Evolutionary conservation across 768 basidiomycete species (phyloP).

Genomic region (Pholiota microspora): DNA sequence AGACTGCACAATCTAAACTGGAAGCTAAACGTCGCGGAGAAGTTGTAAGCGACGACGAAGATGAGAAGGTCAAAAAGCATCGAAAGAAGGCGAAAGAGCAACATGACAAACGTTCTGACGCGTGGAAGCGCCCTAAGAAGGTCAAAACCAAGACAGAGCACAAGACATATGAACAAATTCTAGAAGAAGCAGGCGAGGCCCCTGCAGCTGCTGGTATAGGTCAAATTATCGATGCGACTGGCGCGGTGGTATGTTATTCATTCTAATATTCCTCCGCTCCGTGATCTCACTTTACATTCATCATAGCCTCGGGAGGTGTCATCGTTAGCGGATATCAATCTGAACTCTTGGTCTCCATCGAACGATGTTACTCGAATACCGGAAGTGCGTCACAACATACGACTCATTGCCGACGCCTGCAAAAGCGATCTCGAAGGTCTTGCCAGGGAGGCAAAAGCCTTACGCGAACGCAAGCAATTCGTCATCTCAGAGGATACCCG

Average conservation of each 20-base stretch:
- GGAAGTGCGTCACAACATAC: constrained; percentile 95
- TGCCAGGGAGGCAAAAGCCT: constrained; percentile 82
- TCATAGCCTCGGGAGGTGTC: constrained; percentile 81
- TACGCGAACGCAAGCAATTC: constrained; percentile 78
- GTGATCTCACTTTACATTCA: constrained; percentile 1
- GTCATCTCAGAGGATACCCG: constrained; percentile 68
- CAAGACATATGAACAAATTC: constrained; percentile 95
- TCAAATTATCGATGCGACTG: constrained; percentile 92
- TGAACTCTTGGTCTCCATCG: constrained; percentile 82
- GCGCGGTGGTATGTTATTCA: constrained; percentile 74
- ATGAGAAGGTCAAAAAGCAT: constrained; percentile 43
- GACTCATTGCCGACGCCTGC: constrained; percentile 80
- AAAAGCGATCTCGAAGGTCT: constrained; percentile 85
- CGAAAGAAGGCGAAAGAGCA: constrained; percentile 54
- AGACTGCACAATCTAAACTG: constrained; percentile 78
- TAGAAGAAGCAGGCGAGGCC: constrained; percentile 81
- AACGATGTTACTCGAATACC: constrained; percentile 88
- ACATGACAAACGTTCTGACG: constrained; percentile 64
- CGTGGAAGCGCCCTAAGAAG: constrained; percentile 87
- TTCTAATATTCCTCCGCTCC: constrained; percentile 4
- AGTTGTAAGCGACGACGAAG: constrained; percentile 71
- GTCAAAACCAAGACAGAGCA: constrained; percentile 84
- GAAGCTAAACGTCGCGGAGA: constrained; percentile 80
- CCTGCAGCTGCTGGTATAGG: constrained; percentile 58
- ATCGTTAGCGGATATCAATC: constrained; percentile 75